These are phyloP conservation scores for Fusarium xylarioides DNA, from an alignment of 2,329 filamentous ascomycete species.

Conservation along the genomic window DNA sequence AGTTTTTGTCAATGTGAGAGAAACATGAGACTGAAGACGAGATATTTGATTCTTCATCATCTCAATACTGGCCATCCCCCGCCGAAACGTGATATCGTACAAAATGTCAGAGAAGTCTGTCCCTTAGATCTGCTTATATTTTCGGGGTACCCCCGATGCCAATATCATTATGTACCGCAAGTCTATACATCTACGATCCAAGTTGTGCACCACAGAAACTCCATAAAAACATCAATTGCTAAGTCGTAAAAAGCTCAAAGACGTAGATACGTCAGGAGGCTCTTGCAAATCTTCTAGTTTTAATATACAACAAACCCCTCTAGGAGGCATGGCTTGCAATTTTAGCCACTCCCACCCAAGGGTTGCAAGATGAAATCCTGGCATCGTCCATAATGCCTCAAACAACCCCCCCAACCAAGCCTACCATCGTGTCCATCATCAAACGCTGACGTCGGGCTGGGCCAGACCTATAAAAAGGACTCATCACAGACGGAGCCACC, in stretches of 20 bases:
- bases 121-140: neutral
- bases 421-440: conserved; percentile 13
- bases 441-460: neutral
- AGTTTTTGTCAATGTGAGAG: conserved; percentile 14
- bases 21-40: conserved; percentile 10
- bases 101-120: neutral
- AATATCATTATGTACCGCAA: neutral
- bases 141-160: too few species aligned
- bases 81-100: neutral
- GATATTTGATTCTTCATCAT: conserved; percentile 15
- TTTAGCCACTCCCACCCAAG: conserved; percentile 3
- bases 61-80: neutral
- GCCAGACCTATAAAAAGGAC: neutral
- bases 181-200: neutral
- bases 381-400: conserved; percentile 17
- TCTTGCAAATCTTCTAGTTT: conserved; percentile 25
- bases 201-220: neutral
- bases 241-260: conserved; percentile 28
- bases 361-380: conserved; percentile 1
- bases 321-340: conserved; percentile 12
- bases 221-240: conserved; percentile 32
- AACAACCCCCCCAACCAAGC: conserved; percentile 9
- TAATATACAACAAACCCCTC: conserved; percentile 37
- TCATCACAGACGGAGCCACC: neutral
- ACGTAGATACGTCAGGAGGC: conserved; percentile 10